These are phyloP conservation scores for Gonapodya prolifera DNA, from an alignment of 192 early-diverging fungal genomes.

Conservation along the genomic window DNA sequence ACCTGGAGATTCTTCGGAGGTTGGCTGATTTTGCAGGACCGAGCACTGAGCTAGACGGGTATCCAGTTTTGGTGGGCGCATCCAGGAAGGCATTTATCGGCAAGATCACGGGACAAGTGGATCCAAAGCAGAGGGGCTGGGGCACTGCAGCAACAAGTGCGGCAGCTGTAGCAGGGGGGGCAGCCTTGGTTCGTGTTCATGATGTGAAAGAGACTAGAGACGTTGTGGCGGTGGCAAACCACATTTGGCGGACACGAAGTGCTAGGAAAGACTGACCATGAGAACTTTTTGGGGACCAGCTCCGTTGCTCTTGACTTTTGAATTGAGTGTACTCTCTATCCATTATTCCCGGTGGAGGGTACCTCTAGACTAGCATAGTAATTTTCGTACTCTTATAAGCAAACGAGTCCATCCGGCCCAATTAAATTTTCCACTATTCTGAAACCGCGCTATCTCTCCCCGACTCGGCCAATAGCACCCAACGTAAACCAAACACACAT, in stretches of 20 bases:
- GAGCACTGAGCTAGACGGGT: constrained; percentile 32
- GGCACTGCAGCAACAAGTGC: constrained; percentile 84
- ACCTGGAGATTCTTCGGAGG: constrained; percentile 68
- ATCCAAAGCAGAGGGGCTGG: constrained; percentile 61
- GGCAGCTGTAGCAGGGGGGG: constrained; percentile 67
- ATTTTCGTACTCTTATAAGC: too few relatives aligned
- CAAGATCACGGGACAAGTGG: constrained; percentile 40
- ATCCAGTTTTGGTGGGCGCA: constrained; percentile 85
- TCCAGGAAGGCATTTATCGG: constrained; percentile 91
- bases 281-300: too few relatives aligned
- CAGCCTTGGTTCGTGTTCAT: constrained; percentile 79
- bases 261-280: too few relatives aligned
- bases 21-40: constrained; percentile 33
- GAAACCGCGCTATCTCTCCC: too few relatives aligned
- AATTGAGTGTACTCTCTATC: too few relatives aligned
- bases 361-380: neutral
- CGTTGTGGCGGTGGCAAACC: constrained; percentile 56
- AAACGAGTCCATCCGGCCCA: too few relatives aligned
- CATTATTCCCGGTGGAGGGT: too few relatives aligned
- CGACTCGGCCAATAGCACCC: neutral
- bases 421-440: too few relatives aligned
- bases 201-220: constrained; percentile 90
- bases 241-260: neutral
- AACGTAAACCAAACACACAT: neutral
- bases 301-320: too few relatives aligned